Evolutionary conservation across 108 stramenopile species (phyloP), one percentile per base, ranked within the genome.

Genomic region (Aurantiochytrium sp.): DNA sequence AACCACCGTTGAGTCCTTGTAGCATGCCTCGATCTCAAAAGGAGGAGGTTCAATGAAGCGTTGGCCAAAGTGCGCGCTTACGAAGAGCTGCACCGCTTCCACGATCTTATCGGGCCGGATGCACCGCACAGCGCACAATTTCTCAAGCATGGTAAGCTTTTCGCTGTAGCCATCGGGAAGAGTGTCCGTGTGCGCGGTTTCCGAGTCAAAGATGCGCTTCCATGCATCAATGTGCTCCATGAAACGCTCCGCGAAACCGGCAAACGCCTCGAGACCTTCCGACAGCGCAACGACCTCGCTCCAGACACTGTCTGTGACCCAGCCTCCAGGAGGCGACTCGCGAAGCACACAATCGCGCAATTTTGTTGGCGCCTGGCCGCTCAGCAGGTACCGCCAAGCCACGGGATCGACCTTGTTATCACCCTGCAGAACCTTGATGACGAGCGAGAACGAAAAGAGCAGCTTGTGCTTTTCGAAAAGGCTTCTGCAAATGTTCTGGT

Each of bases 381-480:
- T 92, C 44, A 95, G 91, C 58, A 95, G 76, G 92, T 92, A 95
- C 45, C 94, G 92, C 93, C 93, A 95, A 69, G 93, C 93, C 23
- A 35, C 73, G 5, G 73, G 69, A 72, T 95, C 92, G 16, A 95
- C 64, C 58, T 89, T 89, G 8, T 72, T 90, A 49, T 93, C 92
- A 14, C 94, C 94, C 76, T 93, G 72, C 88, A 89, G 72, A 53
- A 95, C 93, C 89, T 94, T 94, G 49, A 91, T 87, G n/a, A 92
- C 89, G 28, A 94, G 60, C 21, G 93, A 91, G 72, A 95, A 95
- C 12, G 90, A 90, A 87, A 94, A 95, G 47, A 95, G 94, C 53
- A 95, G 92, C 89, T 95, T 95, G 94, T 95, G 94, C 44, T n/a
- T 42, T 91, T 95, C 95, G 92, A 95, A 95, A 83, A 95, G 91